Conservation (phyloP, 495 filamentous ascomycete species). For the Elasticomyces elasticus region DNA sequence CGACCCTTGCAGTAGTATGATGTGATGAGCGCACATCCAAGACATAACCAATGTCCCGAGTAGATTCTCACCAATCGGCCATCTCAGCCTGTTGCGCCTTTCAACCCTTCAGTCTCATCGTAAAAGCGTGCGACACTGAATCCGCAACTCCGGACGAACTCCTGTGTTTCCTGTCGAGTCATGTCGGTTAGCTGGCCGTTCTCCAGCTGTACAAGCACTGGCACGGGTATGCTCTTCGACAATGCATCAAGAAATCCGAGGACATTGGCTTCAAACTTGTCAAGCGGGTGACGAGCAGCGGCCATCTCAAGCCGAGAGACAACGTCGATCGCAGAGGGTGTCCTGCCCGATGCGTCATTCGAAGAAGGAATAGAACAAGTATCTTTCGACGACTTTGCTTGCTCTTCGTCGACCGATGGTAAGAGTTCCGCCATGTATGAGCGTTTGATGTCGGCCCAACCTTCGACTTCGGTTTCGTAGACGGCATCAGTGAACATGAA, state of each 20-base stretch:
- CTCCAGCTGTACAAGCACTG: slow-evolving; percentile 30
- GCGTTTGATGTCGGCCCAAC: slow-evolving; percentile 22
- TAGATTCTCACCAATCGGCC: no score
- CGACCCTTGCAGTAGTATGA: no score
- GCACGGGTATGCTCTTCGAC: slow-evolving; percentile 16
- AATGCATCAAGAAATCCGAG: slow-evolving; percentile 23
- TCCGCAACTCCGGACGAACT: slow-evolving; percentile 21
- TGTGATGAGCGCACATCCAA: no score
- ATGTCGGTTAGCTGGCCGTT: slow-evolving; percentile 26
- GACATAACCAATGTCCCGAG: no score
- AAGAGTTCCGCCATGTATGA: slow-evolving; percentile 9
- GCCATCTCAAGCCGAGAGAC: slow-evolving; percentile 8
- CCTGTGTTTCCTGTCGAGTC: slow-evolving; percentile 20
- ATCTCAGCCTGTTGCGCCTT: not conserved
- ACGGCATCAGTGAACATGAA: slow-evolving; percentile 23
- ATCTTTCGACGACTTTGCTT: slow-evolving; percentile 3
- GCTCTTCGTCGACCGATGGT: not conserved
- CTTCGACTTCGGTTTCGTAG: slow-evolving; percentile 20
- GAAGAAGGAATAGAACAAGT: slow-evolving; percentile 8
- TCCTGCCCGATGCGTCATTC: slow-evolving; percentile 9
- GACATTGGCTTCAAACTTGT: slow-evolving; percentile 21
- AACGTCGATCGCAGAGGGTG: slow-evolving; percentile 4
- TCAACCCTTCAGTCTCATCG: not conserved
- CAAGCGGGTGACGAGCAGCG: slow-evolving; percentile 11
- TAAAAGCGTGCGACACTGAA: slow-evolving; percentile 1